A percentile compares a stretch with the other conserved stretches of the same genome.
Evolutionary conservation across 345 rosid species (phyloP).

Genomic region (Citrus mangshanensis): DNA sequence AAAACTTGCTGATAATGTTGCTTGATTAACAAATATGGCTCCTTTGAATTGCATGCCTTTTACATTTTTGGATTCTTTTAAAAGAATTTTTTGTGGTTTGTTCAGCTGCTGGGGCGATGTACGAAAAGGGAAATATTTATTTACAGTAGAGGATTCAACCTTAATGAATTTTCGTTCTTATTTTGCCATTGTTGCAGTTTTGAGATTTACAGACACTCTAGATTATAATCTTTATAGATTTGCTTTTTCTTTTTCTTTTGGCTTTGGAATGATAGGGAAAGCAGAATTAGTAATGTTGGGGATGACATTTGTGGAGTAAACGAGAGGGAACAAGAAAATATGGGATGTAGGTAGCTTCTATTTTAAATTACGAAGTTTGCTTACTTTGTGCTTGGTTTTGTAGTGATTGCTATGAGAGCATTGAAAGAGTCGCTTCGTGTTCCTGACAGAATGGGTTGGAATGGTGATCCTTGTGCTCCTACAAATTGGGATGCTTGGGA

Average conservation of each 20-base stretch:
- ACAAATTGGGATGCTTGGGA: constrained; percentile 99
- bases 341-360: neutral
- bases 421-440: constrained; percentile 82
- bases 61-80: neutral
- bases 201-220: neutral
- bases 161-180: neutral
- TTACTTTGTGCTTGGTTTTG: constrained; percentile 16
- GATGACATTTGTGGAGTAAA: neutral
- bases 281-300: neutral
- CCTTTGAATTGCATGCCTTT: neutral
- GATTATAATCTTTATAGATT: neutral
- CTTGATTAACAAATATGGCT: neutral
- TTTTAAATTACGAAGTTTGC: neutral
- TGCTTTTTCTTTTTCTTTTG: neutral
- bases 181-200: neutral
- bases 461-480: constrained; percentile 99
- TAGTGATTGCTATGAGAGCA: constrained; percentile 85
- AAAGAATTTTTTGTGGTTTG: neutral
- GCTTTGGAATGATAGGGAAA: neutral
- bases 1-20: neutral
- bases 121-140: neutral
- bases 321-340: neutral
- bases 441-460: constrained; percentile 99
- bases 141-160: neutral
- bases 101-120: neutral